Conservation (phyloP, 2,329 filamentous ascomycete genomes). For the Fusarium paranaense region DNA sequence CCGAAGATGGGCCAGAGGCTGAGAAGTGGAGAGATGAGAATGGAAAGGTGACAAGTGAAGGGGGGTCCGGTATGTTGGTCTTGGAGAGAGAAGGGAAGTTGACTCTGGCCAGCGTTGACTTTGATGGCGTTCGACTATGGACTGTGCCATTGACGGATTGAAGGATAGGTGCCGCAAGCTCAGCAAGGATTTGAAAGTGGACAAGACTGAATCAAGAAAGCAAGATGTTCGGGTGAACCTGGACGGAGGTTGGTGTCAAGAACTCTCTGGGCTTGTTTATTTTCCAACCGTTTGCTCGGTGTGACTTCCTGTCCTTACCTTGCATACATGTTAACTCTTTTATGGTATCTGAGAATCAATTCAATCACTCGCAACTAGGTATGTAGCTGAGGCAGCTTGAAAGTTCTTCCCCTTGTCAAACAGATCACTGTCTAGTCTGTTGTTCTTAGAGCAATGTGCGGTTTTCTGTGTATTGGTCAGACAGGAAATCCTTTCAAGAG, state of each 20-base stretch:
- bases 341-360: too few relatives aligned
- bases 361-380: too few relatives aligned
- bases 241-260: too few relatives aligned
- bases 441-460: not conserved
- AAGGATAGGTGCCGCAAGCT: not conserved
- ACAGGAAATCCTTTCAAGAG: not conserved
- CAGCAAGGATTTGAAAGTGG: not conserved
- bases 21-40: slow-evolving; percentile 18
- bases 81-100: slow-evolving; percentile 15
- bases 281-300: too few relatives aligned
- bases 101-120: slow-evolving; percentile 13
- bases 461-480: too few relatives aligned
- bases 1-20: slow-evolving; percentile 3
- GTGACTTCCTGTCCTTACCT: too few relatives aligned
- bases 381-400: too few relatives aligned
- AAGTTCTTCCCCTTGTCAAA: too few relatives aligned
- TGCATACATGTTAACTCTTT: too few relatives aligned
- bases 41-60: slow-evolving; percentile 18
- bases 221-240: not conserved
- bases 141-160: not conserved
- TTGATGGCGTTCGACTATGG: slow-evolving; percentile 26
- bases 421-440: not conserved
- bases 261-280: too few relatives aligned
- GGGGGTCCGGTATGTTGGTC: slow-evolving; percentile 7
- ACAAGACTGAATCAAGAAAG: not conserved